Base-by-base conservation (phyloP, 305 asterid species). In the Fraxinus paxiana region DNA sequence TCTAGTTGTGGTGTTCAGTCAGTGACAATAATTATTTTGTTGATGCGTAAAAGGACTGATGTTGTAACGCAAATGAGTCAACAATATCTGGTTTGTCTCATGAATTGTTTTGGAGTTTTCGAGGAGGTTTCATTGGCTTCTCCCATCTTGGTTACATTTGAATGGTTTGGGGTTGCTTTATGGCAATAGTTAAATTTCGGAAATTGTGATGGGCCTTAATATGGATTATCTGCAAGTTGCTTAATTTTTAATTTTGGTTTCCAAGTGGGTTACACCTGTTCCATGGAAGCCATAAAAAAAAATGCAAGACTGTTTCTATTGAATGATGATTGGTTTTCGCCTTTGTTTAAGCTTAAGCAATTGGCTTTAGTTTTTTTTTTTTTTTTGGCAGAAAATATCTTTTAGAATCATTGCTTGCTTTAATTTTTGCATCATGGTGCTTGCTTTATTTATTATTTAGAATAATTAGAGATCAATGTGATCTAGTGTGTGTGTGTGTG, bases 1-100 rank as follows among this genome's bases (percentile, higher is more conserved):
- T 73, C 84, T 73, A 82, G 86, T 84, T 83, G 84, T 86, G 82
- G 82, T 81, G 77, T 69, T 69, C 79, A 80, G 86, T 72, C 82
- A 83, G 73, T 77, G 85, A 84, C 75, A 69, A 67, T 31, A 69
- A 83, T 72, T 82, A 59, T 82, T 80, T 80, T 81, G 76, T 77
- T 79, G 67, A 61, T 76, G 71, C 76, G 65, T 77, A 75, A 72
- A 73, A 61, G 43, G 79, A 79, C 73, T 51, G 70, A 48, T 15
- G 63, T 56, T 86, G 84, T 83, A 83, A 71, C 41, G 70, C 70
- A 74, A 73, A 69, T 76, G 83, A 80, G 77, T 78, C 79, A 83
- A 80, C 80, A 54, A 81, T 78, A 73, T 75, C 78, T 71, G 48
- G 56, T 77, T 82, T 41, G 78, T 77, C 71, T 82, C 81, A 77